Percentiles rank a stretch among this genome's conserved stretches.
Evolutionary conservation across 2,329 filamentous ascomycete species (phyloP).

Genomic region (Aspergillus calidoustus): DNA sequence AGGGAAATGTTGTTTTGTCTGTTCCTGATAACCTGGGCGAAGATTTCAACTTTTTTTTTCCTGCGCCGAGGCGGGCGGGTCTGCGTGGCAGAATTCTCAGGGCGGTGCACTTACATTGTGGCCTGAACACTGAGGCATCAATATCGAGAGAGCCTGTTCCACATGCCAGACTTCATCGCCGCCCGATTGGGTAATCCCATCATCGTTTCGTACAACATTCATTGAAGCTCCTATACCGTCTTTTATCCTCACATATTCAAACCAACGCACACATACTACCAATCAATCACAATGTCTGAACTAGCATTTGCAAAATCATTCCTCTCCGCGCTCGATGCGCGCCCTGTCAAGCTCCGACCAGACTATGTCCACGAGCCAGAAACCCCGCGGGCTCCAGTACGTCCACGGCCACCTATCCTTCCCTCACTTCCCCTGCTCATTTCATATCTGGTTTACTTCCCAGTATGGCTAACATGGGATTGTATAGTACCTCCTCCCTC

Average conservation of each 20-base stretch:
- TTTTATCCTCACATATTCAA: background rate
- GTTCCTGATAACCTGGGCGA: slow-evolving; percentile 15
- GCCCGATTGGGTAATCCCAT: slow-evolving; percentile 28
- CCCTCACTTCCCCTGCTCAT: background rate
- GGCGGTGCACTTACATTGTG: slow-evolving; percentile 24
- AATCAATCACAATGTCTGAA: slow-evolving; percentile 69
- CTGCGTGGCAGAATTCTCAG: slow-evolving; percentile 26
- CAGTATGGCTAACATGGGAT: slow-evolving; percentile 2
- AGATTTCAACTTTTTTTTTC: slow-evolving; percentile 36
- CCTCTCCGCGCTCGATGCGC: slow-evolving; percentile 76
- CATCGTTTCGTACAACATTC: background rate
- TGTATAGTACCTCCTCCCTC: slow-evolving; percentile 52
- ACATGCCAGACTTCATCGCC: slow-evolving; percentile 15
- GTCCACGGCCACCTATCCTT: slow-evolving; percentile 30
- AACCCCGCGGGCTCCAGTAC: slow-evolving; percentile 78
- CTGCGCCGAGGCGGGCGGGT: slow-evolving; percentile 36
- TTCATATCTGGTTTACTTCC: background rate
- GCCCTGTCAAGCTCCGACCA: slow-evolving; percentile 78
- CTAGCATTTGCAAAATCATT: slow-evolving; percentile 82
- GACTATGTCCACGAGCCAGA: slow-evolving; percentile 89
- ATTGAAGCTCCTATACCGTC: slow-evolving; percentile 2
- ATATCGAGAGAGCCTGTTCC: slow-evolving; percentile 2
- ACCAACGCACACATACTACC: background rate
- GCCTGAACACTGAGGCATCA: slow-evolving; percentile 19
- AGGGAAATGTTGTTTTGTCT: slow-evolving; percentile 18